These are phyloP conservation scores for Fraxinus floribunda DNA, from an alignment of 305 asterid species.

Conservation along the genomic window DNA sequence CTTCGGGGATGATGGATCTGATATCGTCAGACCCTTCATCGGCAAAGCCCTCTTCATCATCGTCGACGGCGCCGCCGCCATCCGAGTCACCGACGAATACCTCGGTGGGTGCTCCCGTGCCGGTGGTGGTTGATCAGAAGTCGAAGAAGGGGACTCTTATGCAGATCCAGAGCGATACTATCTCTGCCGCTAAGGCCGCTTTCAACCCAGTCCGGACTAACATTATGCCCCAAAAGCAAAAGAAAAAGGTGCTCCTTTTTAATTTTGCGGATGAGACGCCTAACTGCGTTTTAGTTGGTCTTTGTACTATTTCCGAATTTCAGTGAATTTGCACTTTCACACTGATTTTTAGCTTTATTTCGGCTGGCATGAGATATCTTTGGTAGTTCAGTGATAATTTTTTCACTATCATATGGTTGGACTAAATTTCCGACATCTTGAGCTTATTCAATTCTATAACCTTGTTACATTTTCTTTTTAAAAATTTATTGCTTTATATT, in stretches of 20 bases:
- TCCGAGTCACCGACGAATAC: slow-evolving; percentile 39
- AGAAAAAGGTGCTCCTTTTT: slow-evolving; percentile 50
- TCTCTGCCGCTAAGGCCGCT: slow-evolving; percentile 95
- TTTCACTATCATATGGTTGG: slow-evolving; percentile 4
- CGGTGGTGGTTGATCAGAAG: slow-evolving; percentile 67
- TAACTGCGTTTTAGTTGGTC: slow-evolving; percentile 15
- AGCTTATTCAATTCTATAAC: background rate
- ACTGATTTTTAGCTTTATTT: background rate
- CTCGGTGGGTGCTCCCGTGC: slow-evolving; percentile 44
- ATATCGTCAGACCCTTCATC: slow-evolving; percentile 85
- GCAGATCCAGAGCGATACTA: slow-evolving; percentile 98
- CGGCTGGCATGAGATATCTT: background rate
- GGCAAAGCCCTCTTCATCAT: slow-evolving; percentile 41
- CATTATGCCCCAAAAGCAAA: slow-evolving; percentile 83
- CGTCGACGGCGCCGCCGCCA: slow-evolving; percentile 54
- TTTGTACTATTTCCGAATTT: slow-evolving; percentile 11
- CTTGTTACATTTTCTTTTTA: background rate
- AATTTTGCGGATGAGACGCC: background rate
- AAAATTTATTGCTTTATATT: background rate
- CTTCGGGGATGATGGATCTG: slow-evolving; percentile 97
- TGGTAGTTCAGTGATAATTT: background rate
- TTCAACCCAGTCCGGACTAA: slow-evolving; percentile 81
- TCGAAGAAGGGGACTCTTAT: slow-evolving; percentile 78
- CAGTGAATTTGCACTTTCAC: slow-evolving; percentile 17
- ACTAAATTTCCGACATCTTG: background rate